These are phyloP conservation scores for Solanum rostratum DNA, from an alignment of 257 asterid species.

Conservation along the genomic window DNA sequence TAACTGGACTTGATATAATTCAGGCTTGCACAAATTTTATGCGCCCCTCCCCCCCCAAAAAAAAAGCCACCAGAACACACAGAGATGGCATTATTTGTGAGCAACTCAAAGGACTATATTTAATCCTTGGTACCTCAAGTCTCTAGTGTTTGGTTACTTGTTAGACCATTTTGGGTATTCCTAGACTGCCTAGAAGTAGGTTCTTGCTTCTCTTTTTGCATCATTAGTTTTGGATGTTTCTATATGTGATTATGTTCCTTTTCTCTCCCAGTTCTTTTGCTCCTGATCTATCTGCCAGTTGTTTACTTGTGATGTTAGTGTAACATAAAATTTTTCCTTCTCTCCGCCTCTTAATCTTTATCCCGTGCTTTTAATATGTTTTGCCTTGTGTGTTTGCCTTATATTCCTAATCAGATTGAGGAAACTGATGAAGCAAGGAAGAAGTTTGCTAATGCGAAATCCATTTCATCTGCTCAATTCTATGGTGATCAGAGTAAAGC, in stretches of 20 bases:
- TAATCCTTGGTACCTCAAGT: neutral
- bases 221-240: neutral
- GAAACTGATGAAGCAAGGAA: slow-evolving; percentile 97
- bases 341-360: neutral
- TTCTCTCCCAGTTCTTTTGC: neutral
- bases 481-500: slow-evolving; percentile 60
- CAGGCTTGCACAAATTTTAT: neutral
- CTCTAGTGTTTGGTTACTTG: neutral
- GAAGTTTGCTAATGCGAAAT: slow-evolving; percentile 91
- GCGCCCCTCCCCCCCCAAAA: no score
- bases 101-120: neutral
- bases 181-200: neutral
- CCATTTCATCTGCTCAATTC: slow-evolving; percentile 96
- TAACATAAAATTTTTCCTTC: neutral
- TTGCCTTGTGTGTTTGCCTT: neutral
- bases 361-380: neutral
- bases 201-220: neutral
- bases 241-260: neutral
- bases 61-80: no score
- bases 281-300: neutral
- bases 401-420: slow-evolving; percentile 44
- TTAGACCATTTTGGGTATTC: neutral
- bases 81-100: neutral
- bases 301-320: neutral
- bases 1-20: neutral